Percentiles rank a stretch among this genome's conserved stretches.
phyloP scores from a whole-genome alignment of 1,284 basidiomycete genomes.

The Bjerkandera adusta region DNA sequence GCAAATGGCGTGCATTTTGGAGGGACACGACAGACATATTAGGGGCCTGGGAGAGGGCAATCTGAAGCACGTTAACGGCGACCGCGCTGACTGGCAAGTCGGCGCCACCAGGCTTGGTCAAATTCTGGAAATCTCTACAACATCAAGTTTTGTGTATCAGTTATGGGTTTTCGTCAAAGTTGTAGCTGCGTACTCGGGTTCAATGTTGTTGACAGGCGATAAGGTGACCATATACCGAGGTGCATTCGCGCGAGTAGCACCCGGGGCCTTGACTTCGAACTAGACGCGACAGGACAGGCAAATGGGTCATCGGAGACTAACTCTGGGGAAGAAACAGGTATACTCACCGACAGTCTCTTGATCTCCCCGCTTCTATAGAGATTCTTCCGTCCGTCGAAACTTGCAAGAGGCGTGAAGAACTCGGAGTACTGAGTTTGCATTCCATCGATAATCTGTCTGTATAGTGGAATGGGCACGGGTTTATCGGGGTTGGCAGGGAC shows the following conservation, averaged over 20 bases:
- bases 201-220: constrained; percentile 15
- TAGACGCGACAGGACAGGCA: no score
- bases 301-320: no score
- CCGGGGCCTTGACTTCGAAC: constrained; percentile 16
- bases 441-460: constrained; percentile 22
- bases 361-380: constrained; percentile 19
- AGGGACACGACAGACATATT: constrained; percentile 26
- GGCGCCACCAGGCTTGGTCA: constrained; percentile 7
- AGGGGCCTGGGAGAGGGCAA: constrained; percentile 25
- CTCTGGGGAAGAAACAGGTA: neutral
- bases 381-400: constrained; percentile 24
- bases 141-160: neutral
- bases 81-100: constrained; percentile 13
- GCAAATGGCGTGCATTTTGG: neutral
- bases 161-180: neutral
- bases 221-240: constrained; percentile 13
- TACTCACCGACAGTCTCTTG: constrained; percentile 2
- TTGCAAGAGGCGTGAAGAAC: constrained; percentile 20
- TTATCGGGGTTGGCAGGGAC: no score
- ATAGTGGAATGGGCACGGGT: no score
- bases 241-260: constrained; percentile 7
- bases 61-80: constrained; percentile 24
- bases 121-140: constrained; percentile 10
- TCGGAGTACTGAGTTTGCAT: constrained; percentile 19
- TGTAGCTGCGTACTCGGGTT: constrained; percentile 13